Evolutionary conservation across 345 rosid genomes (phyloP), one percentile per base, ranked within the genome.

Genomic region (Brassica rapa): DNA sequence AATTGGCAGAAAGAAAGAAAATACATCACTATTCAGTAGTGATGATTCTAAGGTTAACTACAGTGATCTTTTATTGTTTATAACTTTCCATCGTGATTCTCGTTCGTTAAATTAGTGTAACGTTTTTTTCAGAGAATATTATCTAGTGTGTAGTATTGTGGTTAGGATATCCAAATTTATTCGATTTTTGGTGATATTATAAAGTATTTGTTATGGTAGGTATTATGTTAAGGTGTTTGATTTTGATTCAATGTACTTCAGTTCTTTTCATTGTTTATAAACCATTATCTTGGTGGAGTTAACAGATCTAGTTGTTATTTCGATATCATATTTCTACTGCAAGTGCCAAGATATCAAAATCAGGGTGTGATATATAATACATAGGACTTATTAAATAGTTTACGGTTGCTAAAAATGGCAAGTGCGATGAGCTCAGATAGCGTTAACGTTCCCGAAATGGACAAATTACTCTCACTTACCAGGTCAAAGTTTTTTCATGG

Each of bases 401-500:
- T 37, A 56, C 68, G 19, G 66, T 41, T 76, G 25, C 62, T 66
- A 19, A 46, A 76, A 68, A 60, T 32, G 27, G 62, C 9, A 76
- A 60, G 73, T 59, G 15, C 56, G 68, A 56, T 56, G 29, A 27
- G 78, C 25, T 66, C 59, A 66, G 27, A 25, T 23, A 9, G 29
- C 25, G 39, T 63, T 69, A 51, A 5, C 9, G 61, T 75, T 67
- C 67, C 49, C 30, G 19, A 75, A 37, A 27, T 67, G 43, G 73
- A 67, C 5, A 27, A 23, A 16, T 29, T 59, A 25, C 61, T 67
- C 35, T 39, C 4, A 68, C 27, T 37, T 56, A 56, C 56, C 21
- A 3, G 14, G 41, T 66, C 37, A 56, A 37, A 15, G 59, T 56
- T 41, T 33, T 33, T 37, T 41, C 19, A 49, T 49, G 15, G 55